These are phyloP conservation scores for Chenopodium album DNA, from an alignment of 148 eudicot species.

Conservation along the genomic window DNA sequence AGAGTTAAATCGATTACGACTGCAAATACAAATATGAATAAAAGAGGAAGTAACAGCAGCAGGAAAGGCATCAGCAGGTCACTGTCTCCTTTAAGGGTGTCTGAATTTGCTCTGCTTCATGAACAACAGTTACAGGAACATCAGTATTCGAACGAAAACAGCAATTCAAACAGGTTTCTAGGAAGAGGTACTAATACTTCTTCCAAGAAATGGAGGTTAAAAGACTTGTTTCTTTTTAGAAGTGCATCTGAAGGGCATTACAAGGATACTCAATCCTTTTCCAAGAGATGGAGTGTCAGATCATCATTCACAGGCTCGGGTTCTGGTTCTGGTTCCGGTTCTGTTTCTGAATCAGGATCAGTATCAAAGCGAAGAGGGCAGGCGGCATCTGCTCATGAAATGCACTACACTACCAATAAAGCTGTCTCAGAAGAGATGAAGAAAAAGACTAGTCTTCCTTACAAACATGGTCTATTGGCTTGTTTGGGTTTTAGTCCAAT, in stretches of 20 bases:
- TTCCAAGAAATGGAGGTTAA: slow-evolving; percentile 56
- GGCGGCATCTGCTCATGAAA: slow-evolving; percentile 60
- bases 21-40: not conserved
- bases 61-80: slow-evolving; percentile 36
- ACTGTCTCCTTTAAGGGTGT: slow-evolving; percentile 39
- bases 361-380: slow-evolving; percentile 38
- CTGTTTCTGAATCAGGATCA: slow-evolving; percentile 13
- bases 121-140: slow-evolving; percentile 10
- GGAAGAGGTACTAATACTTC: too few relatives aligned
- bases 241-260: slow-evolving; percentile 72
- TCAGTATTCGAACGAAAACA: not conserved
- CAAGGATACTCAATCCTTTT: slow-evolving; percentile 11
- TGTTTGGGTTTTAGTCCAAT: slow-evolving; percentile 57
- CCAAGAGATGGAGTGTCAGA: slow-evolving; percentile 40
- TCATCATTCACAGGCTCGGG: slow-evolving; percentile 23
- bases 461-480: slow-evolving; percentile 60
- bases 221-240: slow-evolving; percentile 62
- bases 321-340: not conserved
- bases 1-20: not conserved
- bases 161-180: not conserved
- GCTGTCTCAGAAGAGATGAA: slow-evolving; percentile 70
- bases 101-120: slow-evolving; percentile 36
- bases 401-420: slow-evolving; percentile 60
- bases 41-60: not conserved
- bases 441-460: slow-evolving; percentile 74